Evolutionary conservation across 1,139 yeast genomes (phyloP).

Genomic region (Candida sojae): DNA sequence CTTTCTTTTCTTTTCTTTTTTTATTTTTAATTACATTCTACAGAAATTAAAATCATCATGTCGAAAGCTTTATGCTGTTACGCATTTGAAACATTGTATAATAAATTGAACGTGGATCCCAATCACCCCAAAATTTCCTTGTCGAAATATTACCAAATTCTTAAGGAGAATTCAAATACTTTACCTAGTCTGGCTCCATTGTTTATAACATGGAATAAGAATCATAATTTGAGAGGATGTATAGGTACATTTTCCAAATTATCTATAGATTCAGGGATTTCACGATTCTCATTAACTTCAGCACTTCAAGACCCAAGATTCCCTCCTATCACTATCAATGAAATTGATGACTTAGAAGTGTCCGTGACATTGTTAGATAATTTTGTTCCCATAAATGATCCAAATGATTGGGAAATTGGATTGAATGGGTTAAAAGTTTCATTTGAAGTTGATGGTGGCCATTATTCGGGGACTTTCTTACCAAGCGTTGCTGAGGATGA

Average conservation of each 20-base stretch:
- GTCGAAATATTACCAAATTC: conserved; percentile 16
- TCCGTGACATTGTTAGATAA: conserved; percentile 67
- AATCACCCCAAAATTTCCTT: conserved; percentile 17
- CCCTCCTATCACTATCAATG: conserved; percentile 57
- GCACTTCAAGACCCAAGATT: conserved; percentile 79
- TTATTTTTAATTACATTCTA: neutral
- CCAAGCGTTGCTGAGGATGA: conserved; percentile 94
- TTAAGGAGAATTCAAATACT: conserved; percentile 20
- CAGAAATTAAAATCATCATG: conserved; percentile 16
- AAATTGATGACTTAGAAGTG: conserved; percentile 46
- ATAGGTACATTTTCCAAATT: conserved; percentile 76
- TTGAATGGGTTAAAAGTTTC: conserved; percentile 73
- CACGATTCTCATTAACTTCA: conserved; percentile 63
- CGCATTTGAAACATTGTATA: conserved; percentile 39
- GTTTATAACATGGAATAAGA: conserved; percentile 84
- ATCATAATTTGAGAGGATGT: conserved; percentile 73
- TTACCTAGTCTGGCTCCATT: conserved; percentile 57
- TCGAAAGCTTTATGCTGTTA: conserved; percentile 38
- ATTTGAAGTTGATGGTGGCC: conserved; percentile 36
- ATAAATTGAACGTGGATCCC: conserved; percentile 20
- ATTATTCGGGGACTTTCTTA: conserved; percentile 74
- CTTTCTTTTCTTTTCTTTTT: too few relatives aligned
- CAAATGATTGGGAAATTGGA: conserved; percentile 80
- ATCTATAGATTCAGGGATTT: conserved; percentile 56
- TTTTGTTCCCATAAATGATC: conserved; percentile 52